Percentiles rank a stretch among this genome's conserved stretches.
Conservation (phyloP, 2,329 filamentous ascomycete species). For the Claviceps arundinis region DNA sequence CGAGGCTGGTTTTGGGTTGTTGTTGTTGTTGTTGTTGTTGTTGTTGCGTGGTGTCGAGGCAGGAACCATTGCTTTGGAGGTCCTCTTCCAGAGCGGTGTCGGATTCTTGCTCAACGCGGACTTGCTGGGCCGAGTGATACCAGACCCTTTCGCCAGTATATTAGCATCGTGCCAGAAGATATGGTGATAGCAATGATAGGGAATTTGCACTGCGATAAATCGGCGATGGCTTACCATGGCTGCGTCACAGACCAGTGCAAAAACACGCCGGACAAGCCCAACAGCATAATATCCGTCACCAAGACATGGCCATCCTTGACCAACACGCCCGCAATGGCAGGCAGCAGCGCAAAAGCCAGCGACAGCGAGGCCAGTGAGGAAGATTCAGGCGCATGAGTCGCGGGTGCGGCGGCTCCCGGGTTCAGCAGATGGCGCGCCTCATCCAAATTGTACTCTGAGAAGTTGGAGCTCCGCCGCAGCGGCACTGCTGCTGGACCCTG, state of each 20-base stretch:
- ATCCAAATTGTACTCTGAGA: constrained; percentile 62
- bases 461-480: constrained; percentile 59
- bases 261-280: constrained; percentile 71
- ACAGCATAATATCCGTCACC: constrained; percentile 71
- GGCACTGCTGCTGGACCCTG: not conserved
- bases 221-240: constrained; percentile 53
- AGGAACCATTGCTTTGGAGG: not conserved
- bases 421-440: constrained; percentile 59
- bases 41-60: constrained; percentile 27
- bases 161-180: not conserved
- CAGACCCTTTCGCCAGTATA: constrained; percentile 41
- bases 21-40: constrained; percentile 27
- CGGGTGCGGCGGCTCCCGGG: constrained; percentile 23
- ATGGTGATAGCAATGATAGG: too few species aligned
- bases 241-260: constrained; percentile 85
- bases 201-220: too few species aligned
- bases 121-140: constrained; percentile 58
- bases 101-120: constrained; percentile 39
- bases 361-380: constrained; percentile 71
- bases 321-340: constrained; percentile 70
- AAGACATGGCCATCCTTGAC: constrained; percentile 76
- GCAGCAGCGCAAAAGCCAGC: constrained; percentile 69
- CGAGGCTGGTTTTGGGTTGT: constrained; percentile 25
- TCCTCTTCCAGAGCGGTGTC: constrained; percentile 7
- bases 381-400: constrained; percentile 33